Conservation (phyloP, 2,329 filamentous ascomycete genomes). For the Hymenoscyphus fraxineus region DNA sequence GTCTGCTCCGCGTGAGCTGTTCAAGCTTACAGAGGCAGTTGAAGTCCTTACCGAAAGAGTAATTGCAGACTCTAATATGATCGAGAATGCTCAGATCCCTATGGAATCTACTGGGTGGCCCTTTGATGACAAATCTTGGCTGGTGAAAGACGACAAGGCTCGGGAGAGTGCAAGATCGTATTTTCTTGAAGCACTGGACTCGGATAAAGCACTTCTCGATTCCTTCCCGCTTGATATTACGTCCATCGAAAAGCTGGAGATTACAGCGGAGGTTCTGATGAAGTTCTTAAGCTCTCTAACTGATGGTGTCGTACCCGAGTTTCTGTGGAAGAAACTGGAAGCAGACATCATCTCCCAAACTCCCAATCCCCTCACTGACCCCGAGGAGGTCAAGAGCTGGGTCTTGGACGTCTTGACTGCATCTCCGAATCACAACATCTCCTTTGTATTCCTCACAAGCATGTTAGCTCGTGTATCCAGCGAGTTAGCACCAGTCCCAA, state of each 20-base stretch:
- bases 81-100: constrained; percentile 51
- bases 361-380: constrained; percentile 39
- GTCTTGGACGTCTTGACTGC: constrained; percentile 72
- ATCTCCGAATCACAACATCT: constrained; percentile 77
- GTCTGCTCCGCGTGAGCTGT: constrained; percentile 84
- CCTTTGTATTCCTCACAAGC: constrained; percentile 80
- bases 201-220: constrained; percentile 57
- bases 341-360: constrained; percentile 47
- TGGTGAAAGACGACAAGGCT: constrained; percentile 34
- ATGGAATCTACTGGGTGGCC: constrained; percentile 56
- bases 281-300: constrained; percentile 70
- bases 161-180: constrained; percentile 33
- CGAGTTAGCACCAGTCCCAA: constrained; percentile 46
- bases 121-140: constrained; percentile 41
- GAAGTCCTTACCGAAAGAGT: constrained; percentile 54
- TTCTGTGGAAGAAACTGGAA: constrained; percentile 69
- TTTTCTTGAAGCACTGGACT: constrained; percentile 68
- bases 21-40: constrained; percentile 80
- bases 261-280: constrained; percentile 66
- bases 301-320: constrained; percentile 72
- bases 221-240: constrained; percentile 61
- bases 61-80: constrained; percentile 59
- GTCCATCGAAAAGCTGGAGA: constrained; percentile 67
- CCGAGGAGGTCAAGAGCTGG: constrained; percentile 54
- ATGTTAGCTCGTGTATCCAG: constrained; percentile 62